A percentile compares a stretch with the other conserved stretches of the same genome.
Conservation (phyloP, 805 yeast genomes). For the Scheffersomyces stipitis region DNA sequence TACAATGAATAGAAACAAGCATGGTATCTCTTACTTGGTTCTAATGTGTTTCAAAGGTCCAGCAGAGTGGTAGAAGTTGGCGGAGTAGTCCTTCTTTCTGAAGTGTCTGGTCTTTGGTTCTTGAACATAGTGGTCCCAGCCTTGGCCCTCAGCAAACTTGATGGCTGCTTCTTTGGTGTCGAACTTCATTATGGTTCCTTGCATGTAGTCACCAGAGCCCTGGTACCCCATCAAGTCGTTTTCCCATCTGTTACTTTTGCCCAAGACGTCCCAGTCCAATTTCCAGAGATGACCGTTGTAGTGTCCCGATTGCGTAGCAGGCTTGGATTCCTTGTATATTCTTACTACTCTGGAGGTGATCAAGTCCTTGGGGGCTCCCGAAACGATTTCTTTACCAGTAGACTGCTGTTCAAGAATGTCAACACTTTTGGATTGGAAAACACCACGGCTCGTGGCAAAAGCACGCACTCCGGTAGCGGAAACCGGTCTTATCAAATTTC, state of each 20-base stretch:
- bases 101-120: slow-evolving; percentile 77
- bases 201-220: slow-evolving; percentile 76
- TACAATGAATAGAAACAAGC: background rate
- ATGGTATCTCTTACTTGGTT: slow-evolving; percentile 53
- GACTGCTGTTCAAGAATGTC: slow-evolving; percentile 21
- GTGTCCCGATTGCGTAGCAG: slow-evolving; percentile 78
- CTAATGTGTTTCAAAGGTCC: slow-evolving; percentile 78
- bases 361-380: slow-evolving; percentile 77
- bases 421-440: slow-evolving; percentile 21
- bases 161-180: slow-evolving; percentile 75
- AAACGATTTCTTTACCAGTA: slow-evolving; percentile 54
- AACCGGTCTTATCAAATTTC: slow-evolving; percentile 18
- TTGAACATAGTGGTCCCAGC: slow-evolving; percentile 80
- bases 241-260: slow-evolving; percentile 83
- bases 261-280: slow-evolving; percentile 79
- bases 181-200: slow-evolving; percentile 73
- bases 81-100: slow-evolving; percentile 71
- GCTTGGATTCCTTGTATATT: slow-evolving; percentile 72
- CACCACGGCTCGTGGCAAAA: slow-evolving; percentile 18
- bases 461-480: slow-evolving; percentile 18
- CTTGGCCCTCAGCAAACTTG: slow-evolving; percentile 78
- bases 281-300: slow-evolving; percentile 62
- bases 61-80: slow-evolving; percentile 65
- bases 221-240: slow-evolving; percentile 87
- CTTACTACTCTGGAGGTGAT: slow-evolving; percentile 64